These are phyloP conservation scores for Trichoderma sp. DNA, from an alignment of 2,329 filamentous ascomycete species.

Conservation along the genomic window DNA sequence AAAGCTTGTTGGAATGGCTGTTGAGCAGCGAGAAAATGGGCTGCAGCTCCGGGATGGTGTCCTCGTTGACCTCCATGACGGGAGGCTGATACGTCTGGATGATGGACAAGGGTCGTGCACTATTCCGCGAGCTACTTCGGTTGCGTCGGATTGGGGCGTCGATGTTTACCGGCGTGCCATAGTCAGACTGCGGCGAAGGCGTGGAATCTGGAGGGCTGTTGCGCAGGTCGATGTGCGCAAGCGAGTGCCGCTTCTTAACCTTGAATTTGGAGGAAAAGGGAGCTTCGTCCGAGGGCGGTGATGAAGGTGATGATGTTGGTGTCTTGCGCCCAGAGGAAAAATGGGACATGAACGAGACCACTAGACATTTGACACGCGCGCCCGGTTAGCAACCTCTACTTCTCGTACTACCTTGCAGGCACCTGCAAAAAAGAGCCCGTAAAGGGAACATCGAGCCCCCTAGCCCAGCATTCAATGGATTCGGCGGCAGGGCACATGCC, in stretches of 20 bases:
- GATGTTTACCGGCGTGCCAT: constrained; percentile 45
- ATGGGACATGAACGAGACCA: constrained; percentile 85
- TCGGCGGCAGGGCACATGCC: background rate
- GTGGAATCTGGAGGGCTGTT: constrained; percentile 37
- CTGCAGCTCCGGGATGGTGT: constrained; percentile 88
- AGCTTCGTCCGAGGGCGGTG: constrained; percentile 43
- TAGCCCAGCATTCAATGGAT: background rate
- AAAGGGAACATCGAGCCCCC: background rate
- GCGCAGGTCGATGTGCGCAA: constrained; percentile 38
- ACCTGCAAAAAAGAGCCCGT: background rate
- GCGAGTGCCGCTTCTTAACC: constrained; percentile 35
- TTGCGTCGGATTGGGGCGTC: constrained; percentile 46
- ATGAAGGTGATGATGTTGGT: constrained; percentile 45
- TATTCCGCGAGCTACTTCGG: constrained; percentile 45
- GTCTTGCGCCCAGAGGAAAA: constrained; percentile 57
- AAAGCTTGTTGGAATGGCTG: constrained; percentile 92
- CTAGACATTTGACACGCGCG: constrained; percentile 43
- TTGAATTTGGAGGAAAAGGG: constrained; percentile 28
- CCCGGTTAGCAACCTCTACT: background rate
- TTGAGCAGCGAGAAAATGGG: constrained; percentile 94
- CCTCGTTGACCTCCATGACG: constrained; percentile 77
- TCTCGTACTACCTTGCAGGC: background rate
- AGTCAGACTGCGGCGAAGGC: constrained; percentile 40
- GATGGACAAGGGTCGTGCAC: constrained; percentile 78
- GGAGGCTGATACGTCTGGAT: constrained; percentile 81